Base-by-base conservation (phyloP, 2,329 filamentous ascomycete genomes). In the Alternaria sp. region DNA sequence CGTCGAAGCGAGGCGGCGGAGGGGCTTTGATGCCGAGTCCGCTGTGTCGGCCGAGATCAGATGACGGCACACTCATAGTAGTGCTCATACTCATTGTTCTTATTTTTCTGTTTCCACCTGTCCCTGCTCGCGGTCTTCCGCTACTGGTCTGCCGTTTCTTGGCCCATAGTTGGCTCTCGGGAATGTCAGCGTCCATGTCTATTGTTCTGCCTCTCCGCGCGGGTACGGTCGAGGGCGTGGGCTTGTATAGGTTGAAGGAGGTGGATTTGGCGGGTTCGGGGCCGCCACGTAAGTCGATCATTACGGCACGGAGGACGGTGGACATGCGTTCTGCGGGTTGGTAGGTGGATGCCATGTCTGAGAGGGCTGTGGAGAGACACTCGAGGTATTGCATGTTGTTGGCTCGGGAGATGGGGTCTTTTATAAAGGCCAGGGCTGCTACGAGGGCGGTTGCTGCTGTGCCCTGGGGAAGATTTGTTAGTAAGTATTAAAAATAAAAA, bases 321-420 rank as follows among this genome's bases (percentile, higher is more conserved):
- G 83, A 81, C 83, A 86, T 86, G 51, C 81, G 79, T 33, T 81
- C 80, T 0, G 84, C 84, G 1, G 84, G 83, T 54, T 84, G 80
- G 68, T 85, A 86, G 1, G 80, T 81, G 21, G 79, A 71, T 45
- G 80, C 78, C 83, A 86, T 85, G 61, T 85, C 84, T 21, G 80
- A 76, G 7, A 86, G 78, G 4, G 83, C 81, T 10, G 79, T 77
- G 0, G 82, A 81, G 2, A 86, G 77, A 34, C 83, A 83, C 71
- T 85, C 83, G 10, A 86, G 79, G 67, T 84, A 84, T 60, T 80
- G 78, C 75, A 80, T 79, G 57, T 79, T 79, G 60, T 77, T 76
- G 58, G 72, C 73, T 13, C 78, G 73, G 44, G 78, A 76, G 34
- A 65, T 71, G 33, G 71, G 62, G 50, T 80, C 78, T 63, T 78